Base-by-base conservation (phyloP, 495 filamentous ascomycete species). In the Penicillium bovifimosum region DNA sequence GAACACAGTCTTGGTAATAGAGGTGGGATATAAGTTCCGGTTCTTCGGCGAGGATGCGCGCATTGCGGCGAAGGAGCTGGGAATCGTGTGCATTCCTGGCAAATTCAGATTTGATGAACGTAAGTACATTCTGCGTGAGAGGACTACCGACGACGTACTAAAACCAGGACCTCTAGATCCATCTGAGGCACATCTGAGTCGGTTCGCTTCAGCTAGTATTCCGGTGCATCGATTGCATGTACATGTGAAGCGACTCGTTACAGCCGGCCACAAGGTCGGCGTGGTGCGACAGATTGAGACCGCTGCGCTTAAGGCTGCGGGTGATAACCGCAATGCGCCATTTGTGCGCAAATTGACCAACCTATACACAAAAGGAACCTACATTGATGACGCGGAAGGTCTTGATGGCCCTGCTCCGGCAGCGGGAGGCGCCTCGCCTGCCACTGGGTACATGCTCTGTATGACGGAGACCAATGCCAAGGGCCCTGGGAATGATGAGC, bases 31-130 rank as follows among this genome's bases (percentile, higher is more conserved):
- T 66, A 99, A 99, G 66, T 99, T 93, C 73, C 81, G 85, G 36
- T 96, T 99, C 74, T 96, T 95, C 61, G 93, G 95, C n/a, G 92
- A 96, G 61, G 93, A 99, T 75, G 93, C 93, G 6, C 80, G 90
- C 50, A 80, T 83, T 49, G 95, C 93, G 13, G 86, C 91, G 6
- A 96, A 93, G 64, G 90, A 92, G 63, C 73, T 99, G 52, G 86
- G 87, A 51, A 97, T 99, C 60, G 88, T 97, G 32, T 99, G 93
- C 62, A 96, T 97, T 58, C 93, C 93, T 1, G 93, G 93, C 8
- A 99, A 96, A 63, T 83, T 91, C 58, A 73, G 95, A 59, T 99
- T 88, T 55, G 93, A 99, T 65, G 92, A 99, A 59, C 91, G 81
- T 84, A 75, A 58, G 77, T 71, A 1, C 18, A 7, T 27, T 24